Percentiles rank a stretch among this genome's conserved stretches.
phyloP scores from a whole-genome alignment of 345 rosid genomes.

The Passiflora organensis region DNA sequence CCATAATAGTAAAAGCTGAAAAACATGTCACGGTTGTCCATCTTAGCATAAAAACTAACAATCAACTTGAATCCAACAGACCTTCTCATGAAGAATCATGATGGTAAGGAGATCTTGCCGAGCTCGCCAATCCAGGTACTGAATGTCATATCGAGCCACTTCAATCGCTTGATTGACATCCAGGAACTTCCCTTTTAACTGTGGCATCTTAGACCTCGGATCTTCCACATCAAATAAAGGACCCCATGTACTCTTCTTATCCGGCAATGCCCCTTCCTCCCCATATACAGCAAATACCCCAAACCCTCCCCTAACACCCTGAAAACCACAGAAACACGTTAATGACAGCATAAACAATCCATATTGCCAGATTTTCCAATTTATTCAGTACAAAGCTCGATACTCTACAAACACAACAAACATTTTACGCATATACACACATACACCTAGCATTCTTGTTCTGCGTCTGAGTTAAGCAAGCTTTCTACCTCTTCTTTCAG shows the following conservation, averaged over 20 bases:
- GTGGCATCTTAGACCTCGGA: conserved; percentile 85
- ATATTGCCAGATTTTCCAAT: neutral
- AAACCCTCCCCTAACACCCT: conserved; percentile 63
- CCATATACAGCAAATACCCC: conserved; percentile 76
- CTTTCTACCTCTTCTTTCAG: neutral
- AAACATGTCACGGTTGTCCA: too few species aligned
- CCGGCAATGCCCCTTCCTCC: conserved; percentile 55
- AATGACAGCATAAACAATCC: neutral
- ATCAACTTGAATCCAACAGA: conserved; percentile 8
- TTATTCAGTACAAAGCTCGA: neutral
- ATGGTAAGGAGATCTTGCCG: conserved; percentile 92
- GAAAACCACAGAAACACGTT: conserved; percentile 8
- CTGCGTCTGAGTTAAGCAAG: neutral
- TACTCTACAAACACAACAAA: neutral
- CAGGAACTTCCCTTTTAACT: conserved; percentile 73
- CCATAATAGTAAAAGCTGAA: too few species aligned
- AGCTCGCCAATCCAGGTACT: conserved; percentile 93
- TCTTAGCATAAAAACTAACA: too few species aligned
- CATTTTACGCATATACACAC: neutral
- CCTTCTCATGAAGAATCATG: conserved; percentile 96
- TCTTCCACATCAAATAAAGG: conserved; percentile 84
- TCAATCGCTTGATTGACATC: conserved; percentile 87
- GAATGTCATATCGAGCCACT: conserved; percentile 89
- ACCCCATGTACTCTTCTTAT: conserved; percentile 77
- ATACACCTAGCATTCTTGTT: neutral